These are phyloP conservation scores for Epichloe uncinata DNA, from an alignment of 2,329 filamentous ascomycete species.

Conservation along the genomic window DNA sequence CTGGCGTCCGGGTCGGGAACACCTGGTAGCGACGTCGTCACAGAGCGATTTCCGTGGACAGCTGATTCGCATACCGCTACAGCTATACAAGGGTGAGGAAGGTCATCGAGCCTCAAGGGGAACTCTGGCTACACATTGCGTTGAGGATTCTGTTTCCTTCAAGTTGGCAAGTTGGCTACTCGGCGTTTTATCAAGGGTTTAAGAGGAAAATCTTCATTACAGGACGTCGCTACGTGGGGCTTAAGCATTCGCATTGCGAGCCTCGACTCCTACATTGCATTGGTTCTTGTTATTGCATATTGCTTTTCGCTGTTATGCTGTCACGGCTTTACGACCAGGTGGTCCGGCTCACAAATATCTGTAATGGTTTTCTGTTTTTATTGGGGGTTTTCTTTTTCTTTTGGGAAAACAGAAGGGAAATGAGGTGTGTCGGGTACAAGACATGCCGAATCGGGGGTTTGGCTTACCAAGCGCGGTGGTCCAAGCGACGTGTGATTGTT, in stretches of 20 bases:
- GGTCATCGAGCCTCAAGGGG: too few relatives aligned
- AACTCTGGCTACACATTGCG: neutral
- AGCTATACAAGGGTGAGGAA: conserved; percentile 28
- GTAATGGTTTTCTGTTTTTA: neutral
- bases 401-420: neutral
- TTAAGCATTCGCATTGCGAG: neutral
- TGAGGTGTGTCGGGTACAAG: neutral
- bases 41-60: conserved; percentile 34
- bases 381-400: neutral
- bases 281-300: neutral
- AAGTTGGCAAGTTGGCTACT: neutral
- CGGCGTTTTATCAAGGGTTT: conserved; percentile 1
- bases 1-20: conserved; percentile 36
- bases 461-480: neutral
- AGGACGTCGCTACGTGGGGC: neutral
- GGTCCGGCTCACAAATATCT: conserved; percentile 8
- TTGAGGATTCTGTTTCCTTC: neutral
- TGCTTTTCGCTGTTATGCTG: neutral
- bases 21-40: conserved; percentile 24
- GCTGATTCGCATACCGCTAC: conserved; percentile 35
- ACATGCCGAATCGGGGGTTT: neutral
- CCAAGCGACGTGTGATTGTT: neutral
- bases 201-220: neutral
- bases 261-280: neutral
- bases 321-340: conserved; percentile 11